These are phyloP conservation scores for Bipolaris victoriae DNA, from an alignment of 2,329 filamentous ascomycete genomes.

Conservation along the genomic window DNA sequence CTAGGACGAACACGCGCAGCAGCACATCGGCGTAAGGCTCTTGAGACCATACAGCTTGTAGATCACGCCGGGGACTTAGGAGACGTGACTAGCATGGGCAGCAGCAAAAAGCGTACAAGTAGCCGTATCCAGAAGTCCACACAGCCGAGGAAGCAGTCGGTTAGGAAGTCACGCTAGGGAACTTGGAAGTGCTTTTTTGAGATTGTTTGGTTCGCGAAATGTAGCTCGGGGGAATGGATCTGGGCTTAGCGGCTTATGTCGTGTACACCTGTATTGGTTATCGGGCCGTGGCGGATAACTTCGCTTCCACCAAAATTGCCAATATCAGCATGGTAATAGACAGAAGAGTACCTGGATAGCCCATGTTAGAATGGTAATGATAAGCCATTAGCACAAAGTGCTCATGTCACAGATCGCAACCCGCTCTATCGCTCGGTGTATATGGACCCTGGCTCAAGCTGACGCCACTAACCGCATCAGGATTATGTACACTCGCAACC, in stretches of 20 bases:
- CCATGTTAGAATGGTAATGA: neutral
- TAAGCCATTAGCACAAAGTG: neutral
- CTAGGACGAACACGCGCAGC: conserved; percentile 13
- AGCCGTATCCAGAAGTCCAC: neutral
- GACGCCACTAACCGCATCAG: conserved; percentile 10
- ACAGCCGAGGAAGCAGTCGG: neutral
- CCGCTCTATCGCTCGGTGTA: neutral
- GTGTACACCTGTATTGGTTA: neutral
- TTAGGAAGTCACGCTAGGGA: neutral
- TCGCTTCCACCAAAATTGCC: neutral
- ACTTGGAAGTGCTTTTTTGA: neutral
- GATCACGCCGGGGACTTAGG: neutral
- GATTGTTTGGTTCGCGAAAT: neutral
- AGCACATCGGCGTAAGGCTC: conserved; percentile 6
- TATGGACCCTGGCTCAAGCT: conserved; percentile 1
- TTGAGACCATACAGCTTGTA: neutral
- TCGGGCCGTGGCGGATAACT: neutral
- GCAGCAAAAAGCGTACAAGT: conserved; percentile 5
- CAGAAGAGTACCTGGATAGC: neutral
- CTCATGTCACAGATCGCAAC: neutral
- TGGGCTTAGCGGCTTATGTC: neutral
- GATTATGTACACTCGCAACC: conserved; percentile 1
- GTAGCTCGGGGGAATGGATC: neutral
- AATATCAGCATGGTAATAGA: neutral
- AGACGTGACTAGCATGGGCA: neutral